Evolutionary conservation across 208 protist species (phyloP), one percentile per base, ranked within the genome.

Genomic region (Eutreptiella sp.): DNA sequence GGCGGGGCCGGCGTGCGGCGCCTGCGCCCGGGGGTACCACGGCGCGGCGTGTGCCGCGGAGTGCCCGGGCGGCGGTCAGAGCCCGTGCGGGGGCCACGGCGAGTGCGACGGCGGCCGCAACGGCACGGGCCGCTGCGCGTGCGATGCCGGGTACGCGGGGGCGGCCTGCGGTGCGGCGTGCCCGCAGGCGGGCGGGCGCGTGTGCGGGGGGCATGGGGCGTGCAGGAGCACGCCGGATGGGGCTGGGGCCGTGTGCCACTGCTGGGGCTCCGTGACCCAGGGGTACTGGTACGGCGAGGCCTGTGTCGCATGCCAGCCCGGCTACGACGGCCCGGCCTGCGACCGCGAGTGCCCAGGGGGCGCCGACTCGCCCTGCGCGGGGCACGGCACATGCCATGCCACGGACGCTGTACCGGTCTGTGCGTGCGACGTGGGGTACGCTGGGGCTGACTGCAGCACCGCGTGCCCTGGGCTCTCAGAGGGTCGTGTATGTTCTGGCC

Each of bases 181-280:
- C 43, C 21, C 26, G 16, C 43, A 28, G 19, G 9, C 9, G 43
- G 23, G 26, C 43, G 43, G 43, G 9, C 5, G n/a, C 19, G 19
- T 29, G 43, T 48, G 43, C 26, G 26, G 26, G 19, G 43, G 43
- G 7, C 16, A 48, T 14, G 43, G 9, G 16, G 26, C 5, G 16
- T 48, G 43, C 43, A n/a, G 9, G 9, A 27, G 19, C 9, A 21
- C 9, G 19, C 9, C 26, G 5, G 43, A 5, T n/a, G 16, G 9
- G 19, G 58, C 26, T 0, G 64, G 72, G 21, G 77, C 63, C 0
- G 31, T 28, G 3, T 83, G 74, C 31, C 32, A 4, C 2, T 83
- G 70, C 39, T 62, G 66, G 0, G 9, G 7, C 43, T 58, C 16
- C 14, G 42, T 53, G 14, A 61, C 28, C 21, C 41, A 3, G 2